Evolutionary conservation across 2,329 filamentous ascomycete genomes (phyloP).

Genomic region (Calonectria pteridis): DNA sequence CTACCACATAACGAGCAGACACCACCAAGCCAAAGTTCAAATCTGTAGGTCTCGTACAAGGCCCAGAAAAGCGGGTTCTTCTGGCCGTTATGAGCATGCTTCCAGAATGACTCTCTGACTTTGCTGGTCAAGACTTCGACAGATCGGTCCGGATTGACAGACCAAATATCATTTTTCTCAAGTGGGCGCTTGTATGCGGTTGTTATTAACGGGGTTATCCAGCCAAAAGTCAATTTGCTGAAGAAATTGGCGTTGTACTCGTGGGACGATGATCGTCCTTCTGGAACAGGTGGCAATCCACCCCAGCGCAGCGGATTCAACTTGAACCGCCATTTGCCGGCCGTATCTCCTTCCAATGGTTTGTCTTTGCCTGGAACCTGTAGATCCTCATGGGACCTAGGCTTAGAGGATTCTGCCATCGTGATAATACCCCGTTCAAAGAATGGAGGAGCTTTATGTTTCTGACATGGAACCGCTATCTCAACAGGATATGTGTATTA

Average conservation of each 20-base stretch:
- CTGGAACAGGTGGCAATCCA: slow-evolving; percentile 65
- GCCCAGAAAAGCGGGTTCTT: slow-evolving; percentile 84
- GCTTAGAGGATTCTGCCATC: too few species aligned
- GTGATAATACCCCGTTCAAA: too few species aligned
- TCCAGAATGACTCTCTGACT: slow-evolving; percentile 76
- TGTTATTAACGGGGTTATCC: slow-evolving; percentile 91
- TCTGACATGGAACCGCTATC: too few species aligned
- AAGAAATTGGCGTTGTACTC: slow-evolving; percentile 82
- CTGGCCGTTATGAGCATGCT: slow-evolving; percentile 73
- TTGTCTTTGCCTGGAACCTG: neutral
- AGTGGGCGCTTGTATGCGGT: slow-evolving; percentile 87
- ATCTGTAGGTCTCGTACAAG: slow-evolving; percentile 85
- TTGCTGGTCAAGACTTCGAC: slow-evolving; percentile 76
- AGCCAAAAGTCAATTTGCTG: slow-evolving; percentile 84
- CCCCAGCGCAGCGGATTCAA: slow-evolving; percentile 74
- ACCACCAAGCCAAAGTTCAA: slow-evolving; percentile 89
- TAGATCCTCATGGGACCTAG: neutral
- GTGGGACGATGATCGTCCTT: slow-evolving; percentile 66
- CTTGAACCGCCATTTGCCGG: slow-evolving; percentile 61
- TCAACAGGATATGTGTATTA: too few species aligned
- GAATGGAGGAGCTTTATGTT: too few species aligned
- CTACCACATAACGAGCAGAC: slow-evolving; percentile 78
- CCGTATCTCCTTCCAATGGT: neutral
- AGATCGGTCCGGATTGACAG: slow-evolving; percentile 83
- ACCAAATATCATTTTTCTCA: slow-evolving; percentile 87